Evolutionary conservation across 1,139 yeast genomes (phyloP), one percentile per base, ranked within the genome.

Genomic region (Yamadazyma siamensis): DNA sequence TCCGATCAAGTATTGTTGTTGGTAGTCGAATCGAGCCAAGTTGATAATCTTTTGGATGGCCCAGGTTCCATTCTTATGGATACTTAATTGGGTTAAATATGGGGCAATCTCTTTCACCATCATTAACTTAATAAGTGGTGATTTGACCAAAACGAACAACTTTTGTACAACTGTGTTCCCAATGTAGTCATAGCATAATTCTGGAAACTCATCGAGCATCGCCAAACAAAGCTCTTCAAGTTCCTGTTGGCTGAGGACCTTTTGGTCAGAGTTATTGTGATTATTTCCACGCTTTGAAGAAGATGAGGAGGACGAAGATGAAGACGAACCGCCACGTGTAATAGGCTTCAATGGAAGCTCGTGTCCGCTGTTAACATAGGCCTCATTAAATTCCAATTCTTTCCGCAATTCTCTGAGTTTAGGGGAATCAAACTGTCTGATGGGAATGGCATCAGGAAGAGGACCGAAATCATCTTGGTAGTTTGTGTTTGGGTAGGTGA

Each of bases 51-150:
- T 94, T 56, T 94, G 98, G 18, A 95, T 94, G 2, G 97, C 97
- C 98, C 98, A 91, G 4, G 99, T 91, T 40, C 99, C 99, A 56
- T 94, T 91, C 52, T 91, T 91, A 61, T 91, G 99, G 35, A 87
- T 82, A 47, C 97, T 94, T 65, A 91, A 81, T 49, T 88, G 94
- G 2, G 96, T 85, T 42, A 94, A 67, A 49, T 71, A 85, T 13
- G 94, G 95, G 4, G 84, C 69, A 31, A 94, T 77, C 44, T 75
- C 77, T 49, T 82, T 77, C 31, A 91, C 73, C 88, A 94, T 83
- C 58, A 83, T 74, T 45, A 84, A 81, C 50, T 86, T 85, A 34
- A 88, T 69, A 6, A 80, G 68, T 19, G 83, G 78, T 3, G 87
- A 76, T 32, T 65, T 59, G 29, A 89, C 75, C 32, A 72, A 62